Base-by-base conservation (phyloP, 2,329 filamentous ascomycete species). In the Fusarium annulatum region DNA sequence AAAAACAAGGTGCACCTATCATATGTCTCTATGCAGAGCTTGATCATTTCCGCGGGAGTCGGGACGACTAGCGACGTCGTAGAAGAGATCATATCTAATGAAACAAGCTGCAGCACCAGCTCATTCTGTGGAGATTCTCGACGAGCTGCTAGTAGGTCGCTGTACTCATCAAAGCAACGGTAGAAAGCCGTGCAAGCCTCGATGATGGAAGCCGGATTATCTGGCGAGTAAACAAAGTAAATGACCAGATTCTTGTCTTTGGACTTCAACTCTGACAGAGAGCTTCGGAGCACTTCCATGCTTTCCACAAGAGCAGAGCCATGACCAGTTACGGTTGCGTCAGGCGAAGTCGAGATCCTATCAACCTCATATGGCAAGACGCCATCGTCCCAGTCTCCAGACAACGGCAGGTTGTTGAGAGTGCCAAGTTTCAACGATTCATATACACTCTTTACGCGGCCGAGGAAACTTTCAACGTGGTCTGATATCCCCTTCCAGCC, bases 141-240 rank as follows among this genome's bases (percentile, higher is more conserved):
- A 63, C 84, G 86, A 26, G 83, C 82, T 6, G 82, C 79, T 15
- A 82, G 77, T 12, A 83, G 79, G 64, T 85, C 87, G 67, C 85
- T 86, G 52, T 87, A 87, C 7, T 84, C 81, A 69, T 93, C 90
- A 74, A 92, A 93, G 9, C 96, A 88, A 43, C 89, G 86, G 80
- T 93, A 91, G 79, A 96, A 96, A 16, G 92, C 90, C 16, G 89
- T 87, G 77, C 93, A 96, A 3, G 94, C 88, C 69, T 94, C 91
- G 19, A 92, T 87, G 77, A 94, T 83, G 63, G 91, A 88, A 9
- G 86, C 85, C 3, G 89, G 85, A 51, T 88, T 86, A 21, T 88
- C 86, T 6, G 92, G 90, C 2, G 90, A 89, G 80, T 95, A 94
- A 42, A 95, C 84, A 76, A 95, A 91, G 79, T 94, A 96, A 21